Base-by-base conservation (phyloP, 140 eudicot species). In the Stevia rebaudiana region DNA sequence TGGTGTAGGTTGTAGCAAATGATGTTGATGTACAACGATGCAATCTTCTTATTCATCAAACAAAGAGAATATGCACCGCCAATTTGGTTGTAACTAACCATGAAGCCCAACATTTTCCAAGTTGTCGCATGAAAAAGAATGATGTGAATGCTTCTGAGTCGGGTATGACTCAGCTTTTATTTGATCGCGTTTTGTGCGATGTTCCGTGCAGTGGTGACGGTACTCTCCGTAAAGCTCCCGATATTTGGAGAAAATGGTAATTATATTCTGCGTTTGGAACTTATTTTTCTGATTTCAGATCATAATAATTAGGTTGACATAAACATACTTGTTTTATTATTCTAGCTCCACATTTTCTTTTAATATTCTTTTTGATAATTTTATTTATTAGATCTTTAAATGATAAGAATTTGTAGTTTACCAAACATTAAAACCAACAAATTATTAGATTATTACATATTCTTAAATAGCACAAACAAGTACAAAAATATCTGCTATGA, bases 141-240 rank as follows among this genome's bases (percentile, higher is more conserved):
- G 39, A 16, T 55, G 66, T 21, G n/a, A 66, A 57, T 75, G 81
- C 13, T 65, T 69, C 75, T 64, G 83, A 81, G 73, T 46, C 15
- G 55, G 70, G 69, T 39, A 39, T 88, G 68, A 74, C 71, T 61
- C 90, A 92, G 65, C 99, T 92, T 73, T 75, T 83, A 48, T 92
- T 92, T 78, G 99, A 92, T 62, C 99, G 99, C 51, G 99, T 92
- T 61, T 58, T 92, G 28, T 92, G 99, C 81, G 99, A 92, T 83
- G 99, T 92, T 68, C 99, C 99, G 23, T 92, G 99, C 67, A 92
- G 99, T 61, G 99, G 99, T 68, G 99, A 92, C 76, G 99, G 99
- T 47, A 92, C 99, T 39, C 88, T 92, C n/a, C 95, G 98, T 18
- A 92, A 92, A 76, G 99, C 99, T 73, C 99, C 99, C 50, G 99